Percentiles rank a stretch among this genome's conserved stretches.
Conservation (phyloP, 75 land plant species). For the Sequoiadendron giganteum region DNA sequence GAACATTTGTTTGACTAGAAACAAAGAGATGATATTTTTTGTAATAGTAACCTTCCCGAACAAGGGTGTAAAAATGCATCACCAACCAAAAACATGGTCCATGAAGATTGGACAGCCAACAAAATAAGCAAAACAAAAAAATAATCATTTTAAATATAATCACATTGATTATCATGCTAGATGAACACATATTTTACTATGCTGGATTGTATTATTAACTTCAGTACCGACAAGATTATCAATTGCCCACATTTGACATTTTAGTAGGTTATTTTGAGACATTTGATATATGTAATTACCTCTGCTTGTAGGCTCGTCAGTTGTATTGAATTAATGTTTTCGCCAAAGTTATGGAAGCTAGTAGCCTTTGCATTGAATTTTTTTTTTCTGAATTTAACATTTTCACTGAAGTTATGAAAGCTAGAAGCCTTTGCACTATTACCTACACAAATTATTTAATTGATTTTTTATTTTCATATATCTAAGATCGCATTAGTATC, state of each 20-base stretch:
- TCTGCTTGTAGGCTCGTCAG: not conserved
- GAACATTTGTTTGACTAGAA: not conserved
- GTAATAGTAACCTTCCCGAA: not conserved
- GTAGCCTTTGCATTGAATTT: not conserved
- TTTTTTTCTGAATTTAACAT: too few species aligned
- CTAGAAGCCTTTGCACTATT: too few species aligned
- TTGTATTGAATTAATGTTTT: not conserved
- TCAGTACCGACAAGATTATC: too few species aligned
- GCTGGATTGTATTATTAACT: not conserved
- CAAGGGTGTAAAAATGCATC: not conserved
- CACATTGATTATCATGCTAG: not conserved
- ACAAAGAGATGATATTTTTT: not conserved
- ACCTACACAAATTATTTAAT: too few species aligned
- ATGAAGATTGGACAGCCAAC: not conserved
- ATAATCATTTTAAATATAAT: not conserved
- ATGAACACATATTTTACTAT: not conserved
- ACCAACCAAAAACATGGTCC: not conserved
- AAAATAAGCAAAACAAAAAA: not conserved
- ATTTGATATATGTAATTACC: not conserved
- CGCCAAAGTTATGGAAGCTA: too few species aligned
- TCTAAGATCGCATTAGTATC: too few species aligned
- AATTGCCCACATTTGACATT: too few species aligned
- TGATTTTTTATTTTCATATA: too few species aligned
- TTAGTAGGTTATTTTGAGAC: not conserved
- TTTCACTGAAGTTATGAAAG: too few species aligned